Percentiles rank a stretch among this genome's conserved stretches.
Conservation (phyloP, 75 land plant species). For the Picea glauca region DNA sequence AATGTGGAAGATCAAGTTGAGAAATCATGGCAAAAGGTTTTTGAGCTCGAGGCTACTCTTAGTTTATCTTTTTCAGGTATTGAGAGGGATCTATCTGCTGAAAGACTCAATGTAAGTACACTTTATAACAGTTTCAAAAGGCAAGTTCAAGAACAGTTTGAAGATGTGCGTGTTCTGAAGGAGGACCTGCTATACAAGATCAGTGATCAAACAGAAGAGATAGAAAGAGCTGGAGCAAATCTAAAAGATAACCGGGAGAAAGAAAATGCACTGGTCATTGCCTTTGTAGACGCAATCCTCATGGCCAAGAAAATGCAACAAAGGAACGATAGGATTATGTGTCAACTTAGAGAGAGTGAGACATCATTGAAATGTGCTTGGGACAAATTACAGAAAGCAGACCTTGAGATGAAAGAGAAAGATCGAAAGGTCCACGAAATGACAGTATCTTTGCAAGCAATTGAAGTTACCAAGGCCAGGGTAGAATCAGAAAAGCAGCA, state of each 20-base stretch:
- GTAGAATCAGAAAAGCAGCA: neutral
- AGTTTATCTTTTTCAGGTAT: conserved; percentile 13
- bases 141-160: conserved; percentile 9
- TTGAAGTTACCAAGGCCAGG: neutral
- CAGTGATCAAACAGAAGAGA: conserved; percentile 5
- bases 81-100: conserved; percentile 12
- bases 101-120: neutral
- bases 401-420: conserved; percentile 4
- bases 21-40: conserved; percentile 4
- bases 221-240: neutral
- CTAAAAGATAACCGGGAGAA: neutral
- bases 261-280: conserved; percentile 1
- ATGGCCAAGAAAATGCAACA: conserved; percentile 8
- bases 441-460: neutral
- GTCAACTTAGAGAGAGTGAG: conserved; percentile 2
- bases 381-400: neutral
- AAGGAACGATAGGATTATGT: neutral
- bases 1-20: conserved; percentile 15
- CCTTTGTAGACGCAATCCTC: conserved; percentile 4
- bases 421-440: conserved; percentile 13
- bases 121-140: neutral
- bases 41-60: conserved; percentile 13
- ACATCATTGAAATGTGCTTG: conserved; percentile 3
- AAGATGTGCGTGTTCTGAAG: conserved; percentile 3
- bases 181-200: neutral